These are phyloP conservation scores for Fusarium coffeatum DNA, from an alignment of 2,329 filamentous ascomycete species.

Conservation along the genomic window DNA sequence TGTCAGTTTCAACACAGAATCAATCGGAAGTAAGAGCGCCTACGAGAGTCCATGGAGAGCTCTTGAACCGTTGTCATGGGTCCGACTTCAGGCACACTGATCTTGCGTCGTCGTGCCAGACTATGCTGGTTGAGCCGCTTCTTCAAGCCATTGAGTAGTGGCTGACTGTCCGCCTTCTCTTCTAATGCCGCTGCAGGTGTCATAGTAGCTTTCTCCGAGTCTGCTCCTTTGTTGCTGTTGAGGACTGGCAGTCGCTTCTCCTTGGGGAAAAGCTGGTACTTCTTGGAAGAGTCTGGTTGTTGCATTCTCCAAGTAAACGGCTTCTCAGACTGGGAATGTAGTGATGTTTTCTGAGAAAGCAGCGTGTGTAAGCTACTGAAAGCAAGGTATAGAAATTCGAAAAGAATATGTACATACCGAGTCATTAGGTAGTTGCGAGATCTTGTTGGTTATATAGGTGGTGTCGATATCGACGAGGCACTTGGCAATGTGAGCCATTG, in stretches of 20 bases:
- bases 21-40: constrained; percentile 45
- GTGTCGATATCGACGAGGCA: constrained; percentile 65
- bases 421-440: constrained; percentile 59
- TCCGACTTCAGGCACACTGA: constrained; percentile 72
- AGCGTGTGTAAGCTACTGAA: constrained; percentile 31
- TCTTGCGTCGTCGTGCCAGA: constrained; percentile 68
- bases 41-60: constrained; percentile 76
- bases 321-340: constrained; percentile 58
- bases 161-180: constrained; percentile 56
- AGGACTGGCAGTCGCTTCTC: constrained; percentile 59
- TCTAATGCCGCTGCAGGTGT: constrained; percentile 56
- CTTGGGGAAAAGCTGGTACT: constrained; percentile 71
- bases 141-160: constrained; percentile 57
- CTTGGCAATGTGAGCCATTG: constrained; percentile 72
- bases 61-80: constrained; percentile 78
- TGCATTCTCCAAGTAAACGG: constrained; percentile 69
- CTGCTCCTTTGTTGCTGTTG: constrained; percentile 60
- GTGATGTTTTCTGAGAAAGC: constrained; percentile 39
- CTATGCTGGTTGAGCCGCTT: constrained; percentile 69
- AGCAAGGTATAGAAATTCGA: constrained; percentile 18
- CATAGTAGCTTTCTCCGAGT: constrained; percentile 63
- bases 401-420: constrained; percentile 52
- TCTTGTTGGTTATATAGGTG: constrained; percentile 63
- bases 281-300: constrained; percentile 62
- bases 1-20: constrained; percentile 27